Base-by-base conservation (phyloP, 1,139 yeast species). In the Suhomyces anneliseae region DNA sequence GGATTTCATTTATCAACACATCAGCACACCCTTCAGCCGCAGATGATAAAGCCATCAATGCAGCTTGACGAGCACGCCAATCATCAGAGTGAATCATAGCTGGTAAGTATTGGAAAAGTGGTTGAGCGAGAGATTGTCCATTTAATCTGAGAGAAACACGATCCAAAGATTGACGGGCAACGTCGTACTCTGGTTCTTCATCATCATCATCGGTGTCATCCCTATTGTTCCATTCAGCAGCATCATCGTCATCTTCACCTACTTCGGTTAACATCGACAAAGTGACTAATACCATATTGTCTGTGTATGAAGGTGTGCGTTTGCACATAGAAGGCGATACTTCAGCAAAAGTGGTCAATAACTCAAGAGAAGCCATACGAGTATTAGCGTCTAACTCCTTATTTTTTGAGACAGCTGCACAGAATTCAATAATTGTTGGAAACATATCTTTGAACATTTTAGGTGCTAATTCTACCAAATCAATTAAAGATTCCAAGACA, bases 1-100 rank as follows among this genome's bases (percentile, higher is more conserved):
- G 90, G 46, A 90, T 86, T 65, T 90, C 97, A 38, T 81, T 75
- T 49, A 88, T 86, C 68, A 93, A 78, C 14, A 88, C 92, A 57
- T 90, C 97, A 45, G 90, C 81, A 69, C 98, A 93, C 42, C 99
- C 99, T 72, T 93, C 99, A 36, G 98, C 97, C 27, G 96, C 97
- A 8, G 96, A 86, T 1, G 97, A 90, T 39, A 93, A 73, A 0
- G 97, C 98, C 98, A 93, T 93, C 49, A 93, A 74, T 2, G 98
- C 96, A 12, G 97, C 99, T 66, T 90, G 97, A 52, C 97, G 85
- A 66, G 90, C 96, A 65, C 96, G 85, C 99, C 99, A 93, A 53
- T 82, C 80, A 36, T 71, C 61, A 1, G 96, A 85, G 48, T 74
- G 74, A 33, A 88, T 69, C 96, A 93, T 87, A 46, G 81, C 81